Base-by-base conservation (phyloP, 768 basidiomycete species). In the Dacryopinax primogenitus region DNA sequence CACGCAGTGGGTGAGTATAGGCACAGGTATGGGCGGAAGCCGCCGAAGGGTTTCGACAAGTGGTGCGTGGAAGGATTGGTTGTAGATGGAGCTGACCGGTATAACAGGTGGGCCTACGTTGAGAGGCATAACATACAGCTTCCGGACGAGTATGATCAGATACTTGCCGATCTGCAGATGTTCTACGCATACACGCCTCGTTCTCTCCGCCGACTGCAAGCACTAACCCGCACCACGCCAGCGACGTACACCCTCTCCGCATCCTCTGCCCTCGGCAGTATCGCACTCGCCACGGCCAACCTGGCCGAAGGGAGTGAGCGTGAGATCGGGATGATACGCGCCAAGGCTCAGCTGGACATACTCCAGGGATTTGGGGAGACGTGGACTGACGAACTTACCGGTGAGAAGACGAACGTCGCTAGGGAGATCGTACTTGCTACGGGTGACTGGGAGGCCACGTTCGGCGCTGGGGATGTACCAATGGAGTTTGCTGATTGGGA, bases 121-220 rank as follows among this genome's bases (percentile, higher is more conserved):
- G 67, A 76, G 51, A 67, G 75, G 35, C 70, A 83, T 69, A 72
- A 79, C 37, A 77, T 84, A 23, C 78, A 78, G 63, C 74, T 83
- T 4, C 78, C 79, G 6, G 82, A 83, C 69, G 82, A 83, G 66
- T 84, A 83, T 68, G 81, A 83, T 69, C 78, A 80, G 65, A 82
- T 84, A 63, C 68, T 73, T 67, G 70, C 66, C 15, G 77, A 80
- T 66, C 67, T 82, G 7, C 73, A 77, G 33, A 80, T 79, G 0
- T 80, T 78, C 70, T 79, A 58, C 30, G 51, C 51, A 58, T 58
- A 58, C 26, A 58, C 51, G 13, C 51, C 51, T 13, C 51, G 51
- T 30, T 58, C 51, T 18, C 26, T 58, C 13, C 51, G 51, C 26
- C 51, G 51, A 2, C 18, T 58, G 51, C 51, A 58, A 58, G 51